phyloP scores from a whole-genome alignment of 208 protist species.

The Balamuthia mandrillaris region DNA sequence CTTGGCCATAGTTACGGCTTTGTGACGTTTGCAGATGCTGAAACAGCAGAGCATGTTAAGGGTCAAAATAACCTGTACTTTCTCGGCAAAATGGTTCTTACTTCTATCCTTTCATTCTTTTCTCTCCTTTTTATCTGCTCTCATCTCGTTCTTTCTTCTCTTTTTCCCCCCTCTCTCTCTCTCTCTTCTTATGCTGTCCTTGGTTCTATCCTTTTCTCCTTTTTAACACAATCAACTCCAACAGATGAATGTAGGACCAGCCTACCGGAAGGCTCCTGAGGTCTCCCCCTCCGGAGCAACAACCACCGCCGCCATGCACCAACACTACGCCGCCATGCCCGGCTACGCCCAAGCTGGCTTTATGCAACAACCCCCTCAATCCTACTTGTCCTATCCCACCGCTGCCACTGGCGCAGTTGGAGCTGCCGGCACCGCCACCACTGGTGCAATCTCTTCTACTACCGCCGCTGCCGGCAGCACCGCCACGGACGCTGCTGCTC shows the following conservation, averaged over 20 bases:
- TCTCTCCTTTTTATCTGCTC: background rate
- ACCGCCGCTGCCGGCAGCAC: background rate
- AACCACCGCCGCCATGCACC: background rate
- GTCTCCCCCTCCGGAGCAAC: background rate
- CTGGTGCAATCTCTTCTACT: no score
- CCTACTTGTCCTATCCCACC: no score
- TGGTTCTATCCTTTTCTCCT: background rate
- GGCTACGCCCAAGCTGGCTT: background rate
- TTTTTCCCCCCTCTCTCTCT: no score
- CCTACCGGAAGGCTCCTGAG: conserved; percentile 22
- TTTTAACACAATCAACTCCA: background rate
- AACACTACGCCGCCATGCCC: background rate
- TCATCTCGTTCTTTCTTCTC: background rate
- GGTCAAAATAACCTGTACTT: background rate
- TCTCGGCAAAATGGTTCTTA: conserved; percentile 3
- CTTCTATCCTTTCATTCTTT: background rate
- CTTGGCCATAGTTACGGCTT: conserved; percentile 25
- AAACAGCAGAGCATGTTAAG: background rate
- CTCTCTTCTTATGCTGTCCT: background rate
- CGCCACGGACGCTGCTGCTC: background rate
- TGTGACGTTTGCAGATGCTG: conserved; percentile 9
- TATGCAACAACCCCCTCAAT: background rate
- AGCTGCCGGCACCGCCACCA: no score
- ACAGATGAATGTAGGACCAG: conserved; percentile 26
- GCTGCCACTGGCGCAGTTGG: no score